Evolutionary conservation across 345 rosid genomes (phyloP).

Genomic region (Durio zibethinus): DNA sequence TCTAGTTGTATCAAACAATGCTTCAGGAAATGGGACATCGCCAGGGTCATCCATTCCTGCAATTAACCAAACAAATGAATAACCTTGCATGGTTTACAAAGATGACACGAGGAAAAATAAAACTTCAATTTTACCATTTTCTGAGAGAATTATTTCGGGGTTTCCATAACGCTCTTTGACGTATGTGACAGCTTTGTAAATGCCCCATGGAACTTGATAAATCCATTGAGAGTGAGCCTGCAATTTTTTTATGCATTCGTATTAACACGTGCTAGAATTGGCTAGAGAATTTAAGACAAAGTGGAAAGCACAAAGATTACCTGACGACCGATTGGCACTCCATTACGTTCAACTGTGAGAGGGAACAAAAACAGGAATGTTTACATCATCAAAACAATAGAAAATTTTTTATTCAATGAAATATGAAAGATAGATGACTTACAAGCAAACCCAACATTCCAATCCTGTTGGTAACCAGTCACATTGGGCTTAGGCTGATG

Average conservation of each 20-base stretch:
- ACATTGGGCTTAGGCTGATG: conserved; percentile 38
- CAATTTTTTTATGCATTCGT: too few relatives aligned
- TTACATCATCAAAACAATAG: background rate
- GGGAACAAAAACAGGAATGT: background rate
- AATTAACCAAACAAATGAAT: background rate
- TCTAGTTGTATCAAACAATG: conserved; percentile 40
- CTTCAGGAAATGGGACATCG: conserved; percentile 22
- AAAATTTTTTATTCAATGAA: background rate
- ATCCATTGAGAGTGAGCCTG: conserved; percentile 14
- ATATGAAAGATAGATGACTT: conserved; percentile 16
- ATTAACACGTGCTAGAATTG: too few relatives aligned
- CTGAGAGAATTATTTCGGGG: conserved; percentile 37
- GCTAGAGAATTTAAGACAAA: background rate
- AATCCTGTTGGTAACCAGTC: conserved; percentile 87
- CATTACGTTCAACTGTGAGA: background rate
- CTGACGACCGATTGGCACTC: background rate
- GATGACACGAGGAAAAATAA: background rate
- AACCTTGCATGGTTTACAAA: too few relatives aligned
- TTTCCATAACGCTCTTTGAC: conserved; percentile 25
- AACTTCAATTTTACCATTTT: conserved; percentile 19
- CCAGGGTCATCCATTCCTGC: conserved; percentile 17
- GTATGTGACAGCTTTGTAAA: conserved; percentile 14
- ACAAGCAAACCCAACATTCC: conserved; percentile 78
- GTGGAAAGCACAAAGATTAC: background rate
- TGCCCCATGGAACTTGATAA: conserved; percentile 22